Base-by-base conservation (phyloP, 345 rosid genomes). In the Eucalyptus curtisii region DNA sequence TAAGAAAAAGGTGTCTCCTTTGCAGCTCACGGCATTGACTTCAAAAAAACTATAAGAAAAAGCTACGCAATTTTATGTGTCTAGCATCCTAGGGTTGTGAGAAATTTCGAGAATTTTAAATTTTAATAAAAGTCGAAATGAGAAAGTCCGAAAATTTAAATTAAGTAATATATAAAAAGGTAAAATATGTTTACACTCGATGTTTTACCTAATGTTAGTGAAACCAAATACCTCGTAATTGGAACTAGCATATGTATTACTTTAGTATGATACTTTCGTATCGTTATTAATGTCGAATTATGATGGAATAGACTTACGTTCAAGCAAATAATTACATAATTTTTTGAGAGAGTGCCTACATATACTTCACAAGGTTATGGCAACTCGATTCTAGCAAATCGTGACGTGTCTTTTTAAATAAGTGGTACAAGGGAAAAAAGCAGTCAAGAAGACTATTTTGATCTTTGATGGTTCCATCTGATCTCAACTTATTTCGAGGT, bases 391-490 rank as follows among this genome's bases (percentile, higher is more conserved):
- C 16, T 64, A n/a, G 76, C 37, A 14, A 64, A 64, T n/a, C 3
- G 2, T 16, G 17, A 64, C 2, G 1, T 24, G 13, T 1, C 61
- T 55, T 55, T 55, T 2, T 9, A 55, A 53, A 24, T 24, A 24
- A 55, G 61, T 22, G 13, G 30, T 24, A n/a, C 2, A 2, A 13
- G 20, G 17, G 16, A 7, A 64, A 30, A 64, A 37, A 10, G 12
- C 7, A 37, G 8, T 17, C 14, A 33, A 71, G 4, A 9, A 10
- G 14, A 19, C 45, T 71, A 37, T 71, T 37, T 37, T 5, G 4
- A 4, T 10, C 14, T 71, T 37, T 37, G 13, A 7, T 2, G 1
- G 4, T 37, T 9, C 10, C 2, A 37, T 71, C 3, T 5, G 27
- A 71, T 71, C 13, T 10, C 45, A 10, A 55, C 61, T 4, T 37